Conservation (phyloP, 1,139 yeast genomes). For the Casaregolazyma suthepensis region DNA sequence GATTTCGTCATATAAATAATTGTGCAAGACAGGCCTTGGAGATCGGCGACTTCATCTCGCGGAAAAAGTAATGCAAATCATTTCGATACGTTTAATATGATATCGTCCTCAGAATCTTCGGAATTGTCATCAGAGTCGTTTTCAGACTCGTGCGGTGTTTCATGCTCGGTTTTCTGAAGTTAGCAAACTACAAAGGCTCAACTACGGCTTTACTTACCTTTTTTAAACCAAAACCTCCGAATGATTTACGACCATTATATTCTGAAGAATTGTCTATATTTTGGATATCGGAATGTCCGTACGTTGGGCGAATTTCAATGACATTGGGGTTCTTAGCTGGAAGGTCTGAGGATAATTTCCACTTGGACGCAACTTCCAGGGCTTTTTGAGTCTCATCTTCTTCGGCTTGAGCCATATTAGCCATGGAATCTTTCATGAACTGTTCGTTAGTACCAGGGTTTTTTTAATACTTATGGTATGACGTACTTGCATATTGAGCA, state of each 20-base stretch:
- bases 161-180: neutral
- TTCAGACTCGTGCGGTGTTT: neutral
- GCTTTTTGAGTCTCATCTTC: constrained; percentile 30
- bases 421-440: constrained; percentile 47
- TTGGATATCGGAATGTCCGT: constrained; percentile 23
- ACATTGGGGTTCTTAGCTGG: neutral
- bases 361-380: constrained; percentile 50
- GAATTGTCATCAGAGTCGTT: neutral
- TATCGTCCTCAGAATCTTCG: neutral
- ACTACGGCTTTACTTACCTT: constrained; percentile 1
- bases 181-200: neutral
- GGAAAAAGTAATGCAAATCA: constrained; percentile 13
- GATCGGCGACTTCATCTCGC: constrained; percentile 49
- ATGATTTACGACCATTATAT: constrained; percentile 19
- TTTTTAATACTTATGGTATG: neutral
- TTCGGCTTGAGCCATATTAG: constrained; percentile 33
- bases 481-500: constrained; percentile 61
- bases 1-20: constrained; percentile 88
- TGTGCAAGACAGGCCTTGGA: constrained; percentile 81
- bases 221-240: constrained; percentile 17
- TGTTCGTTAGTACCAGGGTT: constrained; percentile 15
- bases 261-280: constrained; percentile 7
- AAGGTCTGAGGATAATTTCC: constrained; percentile 39
- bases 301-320: constrained; percentile 7
- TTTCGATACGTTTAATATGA: neutral